A percentile compares a stretch with the other conserved stretches of the same genome.
Evolutionary conservation across 78 protist species (phyloP).

Genomic region (Protostelium mycophagum): DNA sequence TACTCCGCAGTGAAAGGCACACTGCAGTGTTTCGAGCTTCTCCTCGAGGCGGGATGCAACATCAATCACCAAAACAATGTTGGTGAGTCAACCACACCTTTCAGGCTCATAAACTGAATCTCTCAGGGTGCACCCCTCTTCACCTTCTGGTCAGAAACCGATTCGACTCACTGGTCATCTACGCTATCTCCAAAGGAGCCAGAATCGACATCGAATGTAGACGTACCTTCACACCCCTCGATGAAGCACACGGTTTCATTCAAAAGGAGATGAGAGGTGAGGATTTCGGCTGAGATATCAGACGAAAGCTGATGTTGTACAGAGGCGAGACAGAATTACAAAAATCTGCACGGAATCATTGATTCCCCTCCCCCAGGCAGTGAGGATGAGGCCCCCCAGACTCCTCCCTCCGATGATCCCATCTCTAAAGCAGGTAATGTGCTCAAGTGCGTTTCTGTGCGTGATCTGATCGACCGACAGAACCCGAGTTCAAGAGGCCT

Average conservation of each 20-base stretch:
- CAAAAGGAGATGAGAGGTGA: background rate
- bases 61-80: background rate
- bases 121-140: background rate
- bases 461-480: no score
- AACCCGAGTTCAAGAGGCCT: no score
- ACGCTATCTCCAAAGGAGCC: background rate
- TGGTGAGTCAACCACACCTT: background rate
- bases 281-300: no score
- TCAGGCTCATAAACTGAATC: background rate
- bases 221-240: background rate
- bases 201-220: background rate
- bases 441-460: no score
- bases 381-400: no score
- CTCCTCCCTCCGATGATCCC: no score
- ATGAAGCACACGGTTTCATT: background rate
- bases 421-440: no score
- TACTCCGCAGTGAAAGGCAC: background rate
- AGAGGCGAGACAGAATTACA: no score
- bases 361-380: no score
- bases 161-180: background rate
- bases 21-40: background rate
- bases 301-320: no score
- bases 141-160: background rate
- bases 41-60: background rate
- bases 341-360: no score